Evolutionary conservation across 2,329 filamentous ascomycete species (phyloP).

Genomic region (Diaporthe destruens): DNA sequence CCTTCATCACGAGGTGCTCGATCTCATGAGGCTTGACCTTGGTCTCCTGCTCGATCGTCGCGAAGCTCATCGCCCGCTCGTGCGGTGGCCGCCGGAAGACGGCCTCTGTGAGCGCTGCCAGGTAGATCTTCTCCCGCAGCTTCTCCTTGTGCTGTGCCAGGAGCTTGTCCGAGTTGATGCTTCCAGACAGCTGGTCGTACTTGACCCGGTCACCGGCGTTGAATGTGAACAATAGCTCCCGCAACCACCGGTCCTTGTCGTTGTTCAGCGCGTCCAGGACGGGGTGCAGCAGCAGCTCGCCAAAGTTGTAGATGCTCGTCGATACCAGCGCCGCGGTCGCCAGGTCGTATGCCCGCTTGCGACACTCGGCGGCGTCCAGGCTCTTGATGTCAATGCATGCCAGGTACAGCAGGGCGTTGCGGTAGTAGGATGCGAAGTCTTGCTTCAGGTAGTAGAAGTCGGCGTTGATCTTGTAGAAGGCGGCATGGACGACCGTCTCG

Average conservation of each 20-base stretch:
- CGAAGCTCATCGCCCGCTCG: slow-evolving; percentile 93
- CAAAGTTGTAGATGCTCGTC: slow-evolving; percentile 98
- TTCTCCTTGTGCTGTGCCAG: slow-evolving; percentile 85
- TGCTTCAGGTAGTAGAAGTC: slow-evolving; percentile 94
- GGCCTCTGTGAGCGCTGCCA: slow-evolving; percentile 94
- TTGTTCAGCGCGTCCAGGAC: slow-evolving; percentile 85
- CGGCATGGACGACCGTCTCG: slow-evolving; percentile 93
- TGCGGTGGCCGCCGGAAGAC: slow-evolving; percentile 97
- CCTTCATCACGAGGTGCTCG: slow-evolving; percentile 99
- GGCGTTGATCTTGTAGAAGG: slow-evolving; percentile 95
- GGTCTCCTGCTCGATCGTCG: slow-evolving; percentile 89
- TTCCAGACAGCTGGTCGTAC: slow-evolving; percentile 85
- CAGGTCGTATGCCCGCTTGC: slow-evolving; percentile 89
- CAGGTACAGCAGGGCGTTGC: slow-evolving; percentile 96
- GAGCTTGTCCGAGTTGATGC: slow-evolving; percentile 83
- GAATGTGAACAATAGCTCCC: slow-evolving; percentile 96
- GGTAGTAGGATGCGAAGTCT: slow-evolving; percentile 97
- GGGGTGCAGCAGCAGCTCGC: slow-evolving; percentile 96
- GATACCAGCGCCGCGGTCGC: slow-evolving; percentile 93
- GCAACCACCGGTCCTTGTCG: slow-evolving; percentile 86
- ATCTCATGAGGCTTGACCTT: slow-evolving; percentile 93
- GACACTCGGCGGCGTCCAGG: slow-evolving; percentile 80
- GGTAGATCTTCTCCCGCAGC: slow-evolving; percentile 96
- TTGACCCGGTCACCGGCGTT: slow-evolving; percentile 93
- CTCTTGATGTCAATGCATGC: slow-evolving; percentile 90